These are phyloP conservation scores for Podaxis pistillaris DNA, from an alignment of 768 basidiomycete species.

Conservation along the genomic window DNA sequence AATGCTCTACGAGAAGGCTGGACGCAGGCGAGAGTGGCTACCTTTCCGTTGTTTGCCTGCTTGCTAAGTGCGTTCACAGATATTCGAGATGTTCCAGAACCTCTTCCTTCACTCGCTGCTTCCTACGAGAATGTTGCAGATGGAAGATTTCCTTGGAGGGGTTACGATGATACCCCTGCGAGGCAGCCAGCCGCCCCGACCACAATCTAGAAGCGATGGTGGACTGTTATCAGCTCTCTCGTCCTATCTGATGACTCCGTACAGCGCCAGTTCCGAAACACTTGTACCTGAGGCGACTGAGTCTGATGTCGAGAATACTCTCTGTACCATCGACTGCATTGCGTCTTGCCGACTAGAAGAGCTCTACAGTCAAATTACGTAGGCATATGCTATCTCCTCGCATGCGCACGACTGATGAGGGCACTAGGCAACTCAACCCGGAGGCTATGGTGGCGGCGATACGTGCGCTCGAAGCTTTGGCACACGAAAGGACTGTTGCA, in stretches of 20 bases:
- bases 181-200: constrained; percentile 63
- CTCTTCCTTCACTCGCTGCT: constrained; percentile 92
- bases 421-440: constrained; percentile 66
- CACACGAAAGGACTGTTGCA: constrained; percentile 86
- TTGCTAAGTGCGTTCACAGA: constrained; percentile 41
- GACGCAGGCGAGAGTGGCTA: constrained; percentile 63
- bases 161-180: constrained; percentile 89
- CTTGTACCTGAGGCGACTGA: constrained; percentile 87
- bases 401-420: constrained; percentile 4
- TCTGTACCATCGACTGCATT: constrained; percentile 95
- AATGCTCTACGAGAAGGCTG: constrained; percentile 93
- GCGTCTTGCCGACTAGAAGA: constrained; percentile 92
- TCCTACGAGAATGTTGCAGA: constrained; percentile 87
- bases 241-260: constrained; percentile 96
- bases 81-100: constrained; percentile 98
- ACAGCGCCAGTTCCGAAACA: constrained; percentile 70
- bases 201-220: constrained; percentile 72
- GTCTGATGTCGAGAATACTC: constrained; percentile 87
- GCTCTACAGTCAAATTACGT: constrained; percentile 93
- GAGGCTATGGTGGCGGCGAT: constrained; percentile 83
- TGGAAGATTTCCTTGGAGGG: constrained; percentile 98
- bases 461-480: constrained; percentile 84
- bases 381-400: constrained; percentile 28
- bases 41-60: background rate
- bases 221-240: constrained; percentile 92